A percentile compares a stretch with the other conserved stretches of the same genome.
Evolutionary conservation across 2,329 filamentous ascomycete species (phyloP).

Genomic region (Fusarium sp.): DNA sequence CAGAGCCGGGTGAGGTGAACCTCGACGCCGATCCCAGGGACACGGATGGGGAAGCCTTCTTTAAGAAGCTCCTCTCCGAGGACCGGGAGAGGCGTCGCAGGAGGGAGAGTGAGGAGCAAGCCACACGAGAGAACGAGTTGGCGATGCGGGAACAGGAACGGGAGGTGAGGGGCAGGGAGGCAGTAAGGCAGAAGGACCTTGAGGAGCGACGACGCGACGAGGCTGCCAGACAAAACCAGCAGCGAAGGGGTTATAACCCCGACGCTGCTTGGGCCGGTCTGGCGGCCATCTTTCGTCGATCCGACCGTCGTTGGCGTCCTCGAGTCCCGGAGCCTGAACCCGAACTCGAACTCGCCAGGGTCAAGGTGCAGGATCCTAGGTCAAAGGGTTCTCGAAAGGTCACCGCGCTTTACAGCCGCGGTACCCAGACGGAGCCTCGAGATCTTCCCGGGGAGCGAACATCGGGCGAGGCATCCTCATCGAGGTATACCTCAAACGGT

Average conservation of each 20-base stretch:
- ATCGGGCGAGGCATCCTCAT: not conserved
- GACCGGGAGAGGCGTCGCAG: not conserved
- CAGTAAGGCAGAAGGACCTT: not conserved
- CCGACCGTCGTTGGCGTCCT: not conserved
- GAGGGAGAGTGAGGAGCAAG: not conserved
- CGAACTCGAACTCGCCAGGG: not conserved
- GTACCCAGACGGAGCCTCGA: constrained; percentile 15
- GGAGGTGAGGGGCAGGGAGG: not conserved
- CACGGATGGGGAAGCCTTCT: constrained; percentile 16
- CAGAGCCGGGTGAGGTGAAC: not conserved
- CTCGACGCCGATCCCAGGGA: not conserved
- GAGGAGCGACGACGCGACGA: not conserved
- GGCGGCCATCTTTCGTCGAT: not conserved
- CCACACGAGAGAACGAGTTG: not conserved
- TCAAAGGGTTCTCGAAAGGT: not conserved
- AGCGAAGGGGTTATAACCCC: not conserved
- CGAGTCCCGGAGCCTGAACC: not conserved
- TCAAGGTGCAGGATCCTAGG: not conserved
- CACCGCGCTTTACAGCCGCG: not conserved
- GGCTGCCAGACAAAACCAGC: not conserved
- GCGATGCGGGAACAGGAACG: not conserved
- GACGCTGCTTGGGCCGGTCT: not conserved
- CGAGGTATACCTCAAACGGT: not conserved
- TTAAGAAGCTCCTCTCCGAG: constrained; percentile 13
- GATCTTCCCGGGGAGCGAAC: not conserved